Conservation (phyloP, 495 filamentous ascomycete genomes). For the Penicillium argentinense region DNA sequence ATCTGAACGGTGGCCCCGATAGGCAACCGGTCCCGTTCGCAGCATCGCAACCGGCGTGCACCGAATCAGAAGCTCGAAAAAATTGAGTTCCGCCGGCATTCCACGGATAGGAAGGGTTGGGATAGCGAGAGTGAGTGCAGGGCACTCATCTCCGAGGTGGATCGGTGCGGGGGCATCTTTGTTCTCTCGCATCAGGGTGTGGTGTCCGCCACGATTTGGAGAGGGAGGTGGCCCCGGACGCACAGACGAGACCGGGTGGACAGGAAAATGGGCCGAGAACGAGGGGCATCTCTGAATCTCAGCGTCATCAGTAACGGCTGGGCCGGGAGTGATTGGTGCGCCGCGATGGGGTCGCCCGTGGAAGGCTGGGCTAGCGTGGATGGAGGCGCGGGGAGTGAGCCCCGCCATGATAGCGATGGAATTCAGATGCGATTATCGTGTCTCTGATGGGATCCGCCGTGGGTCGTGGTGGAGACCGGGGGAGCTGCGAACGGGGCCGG, state of each 20-base stretch:
- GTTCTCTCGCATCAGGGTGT: constrained; percentile 3
- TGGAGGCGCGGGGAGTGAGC: background rate
- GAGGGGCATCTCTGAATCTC: constrained; percentile 18
- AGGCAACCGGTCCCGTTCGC: too few relatives aligned
- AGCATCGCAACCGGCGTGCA: too few relatives aligned
- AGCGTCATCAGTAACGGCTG: constrained; percentile 19
- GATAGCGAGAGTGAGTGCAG: too few relatives aligned
- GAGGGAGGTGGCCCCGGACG: constrained; percentile 5
- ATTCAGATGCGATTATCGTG: background rate
- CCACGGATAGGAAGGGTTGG: background rate
- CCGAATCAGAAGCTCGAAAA: background rate
- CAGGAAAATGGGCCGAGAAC: constrained; percentile 18
- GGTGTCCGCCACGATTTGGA: background rate
- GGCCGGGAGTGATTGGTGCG: constrained; percentile 12
- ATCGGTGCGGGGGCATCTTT: background rate
- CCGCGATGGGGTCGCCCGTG: constrained; percentile 2
- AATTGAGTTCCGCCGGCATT: background rate
- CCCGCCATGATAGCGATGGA: background rate
- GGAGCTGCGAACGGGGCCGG: constrained; percentile 10
- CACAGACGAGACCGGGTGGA: constrained; percentile 16
- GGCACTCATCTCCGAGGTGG: too few relatives aligned
- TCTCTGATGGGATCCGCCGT: constrained; percentile 13
- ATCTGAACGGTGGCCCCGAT: too few relatives aligned
- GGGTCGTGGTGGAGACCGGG: constrained; percentile 6
- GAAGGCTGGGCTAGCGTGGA: constrained; percentile 6